Evolutionary conservation across 164 flowering plant genomes (phyloP).

Genomic region (Akebia trifoliata): DNA sequence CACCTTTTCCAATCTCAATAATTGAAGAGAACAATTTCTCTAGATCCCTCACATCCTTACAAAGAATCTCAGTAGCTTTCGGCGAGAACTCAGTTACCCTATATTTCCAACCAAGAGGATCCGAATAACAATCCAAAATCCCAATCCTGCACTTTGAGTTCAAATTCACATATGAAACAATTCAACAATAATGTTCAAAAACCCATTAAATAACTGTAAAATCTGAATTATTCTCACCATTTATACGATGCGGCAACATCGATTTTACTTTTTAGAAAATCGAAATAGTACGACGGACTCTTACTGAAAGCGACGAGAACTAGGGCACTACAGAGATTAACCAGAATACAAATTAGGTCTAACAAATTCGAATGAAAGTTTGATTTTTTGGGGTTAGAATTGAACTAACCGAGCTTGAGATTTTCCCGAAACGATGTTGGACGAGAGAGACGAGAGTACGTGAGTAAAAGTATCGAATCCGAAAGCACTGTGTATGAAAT

Average conservation of each 20-base stretch:
- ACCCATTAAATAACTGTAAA: not conserved
- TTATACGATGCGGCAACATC: conserved; percentile 31
- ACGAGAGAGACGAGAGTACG: conserved; percentile 44
- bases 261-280: conserved; percentile 43
- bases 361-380: no score
- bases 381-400: not conserved
- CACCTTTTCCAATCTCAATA: conserved; percentile 71
- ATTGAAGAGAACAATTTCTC: conserved; percentile 46
- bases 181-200: not conserved
- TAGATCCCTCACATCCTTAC: conserved; percentile 52
- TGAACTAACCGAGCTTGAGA: conserved; percentile 57
- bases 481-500: conserved; percentile 43
- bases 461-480: conserved; percentile 56
- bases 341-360: not conserved
- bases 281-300: conserved; percentile 58
- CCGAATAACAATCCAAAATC: conserved; percentile 82
- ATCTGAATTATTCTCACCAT: conserved; percentile 31
- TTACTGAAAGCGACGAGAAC: conserved; percentile 60
- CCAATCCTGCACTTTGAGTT: conserved; percentile 39
- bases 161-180: not conserved
- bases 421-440: conserved; percentile 52
- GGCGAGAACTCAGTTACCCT: conserved; percentile 16
- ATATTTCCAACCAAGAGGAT: conserved; percentile 91
- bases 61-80: conserved; percentile 25
- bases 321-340: conserved; percentile 44